Base-by-base conservation (phyloP, 305 asterid genomes). In the Fraxinus velutina region DNA sequence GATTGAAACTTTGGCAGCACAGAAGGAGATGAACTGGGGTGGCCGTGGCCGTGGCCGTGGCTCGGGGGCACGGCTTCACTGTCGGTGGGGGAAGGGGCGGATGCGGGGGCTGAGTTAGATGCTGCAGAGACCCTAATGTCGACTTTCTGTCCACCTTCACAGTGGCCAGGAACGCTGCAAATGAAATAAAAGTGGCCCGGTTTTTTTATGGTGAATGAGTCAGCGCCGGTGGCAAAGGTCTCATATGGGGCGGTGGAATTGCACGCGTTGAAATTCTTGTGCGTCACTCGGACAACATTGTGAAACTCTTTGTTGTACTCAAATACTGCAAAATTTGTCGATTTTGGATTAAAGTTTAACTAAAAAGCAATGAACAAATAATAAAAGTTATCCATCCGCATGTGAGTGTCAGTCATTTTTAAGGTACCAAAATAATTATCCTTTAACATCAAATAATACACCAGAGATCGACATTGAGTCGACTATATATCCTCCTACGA, bases 121-220 rank as follows among this genome's bases (percentile, higher is more conserved):
- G 76, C 15, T 30, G 6, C 10, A 0, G 37, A 74, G 3, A 89
- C 92, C 47, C 96, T 86, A 0, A 92, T 86, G 55, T 92, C 94
- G 17, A 92, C 86, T 82, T 77, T 92, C 73, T 86, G 93, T 1
- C 97, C 94, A 2, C 80, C 71, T 78, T 81, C 39, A 22, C 97
- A 93, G 81, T 92, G 97, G 77, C 79, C 86, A 3, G 90, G 85
- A 0, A 83, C 0, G 73, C 88, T 15, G 80, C 97, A 86, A 0
- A 91, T 86, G 89, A 92, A 93, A 85, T 85, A 92, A 62, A 75
- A 91, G 81, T 93, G 98, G 12, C 93, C 93, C 8, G 89, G 66
- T 1, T 29, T 64, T 0, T 5, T 77, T 3, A 92, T 78, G 1
- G 77, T 72, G 86, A 93, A 91, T 0, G 90, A 81, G 39, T 93